Evolutionary conservation across 768 basidiomycete genomes (phyloP).

Genomic region (Termitomyces heimii): DNA sequence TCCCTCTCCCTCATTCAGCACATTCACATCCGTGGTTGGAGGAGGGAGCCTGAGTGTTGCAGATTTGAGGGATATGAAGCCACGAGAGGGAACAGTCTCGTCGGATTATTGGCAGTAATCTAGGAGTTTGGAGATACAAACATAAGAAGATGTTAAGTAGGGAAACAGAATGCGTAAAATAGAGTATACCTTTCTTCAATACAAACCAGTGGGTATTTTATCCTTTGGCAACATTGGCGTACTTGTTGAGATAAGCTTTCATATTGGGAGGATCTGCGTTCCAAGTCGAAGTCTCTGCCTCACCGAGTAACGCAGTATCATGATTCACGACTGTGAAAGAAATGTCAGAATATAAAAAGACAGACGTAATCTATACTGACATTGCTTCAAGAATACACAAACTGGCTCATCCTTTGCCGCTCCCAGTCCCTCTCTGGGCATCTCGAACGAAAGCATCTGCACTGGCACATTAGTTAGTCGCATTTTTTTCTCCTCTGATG

Average conservation of each 20-base stretch:
- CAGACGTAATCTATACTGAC: constrained; percentile 35
- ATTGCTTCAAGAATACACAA: constrained; percentile 77
- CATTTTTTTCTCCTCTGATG: too few relatives aligned
- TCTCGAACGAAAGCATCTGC: constrained; percentile 86
- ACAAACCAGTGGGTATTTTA: constrained; percentile 93
- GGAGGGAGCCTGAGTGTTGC: constrained; percentile 57
- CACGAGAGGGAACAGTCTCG: constrained; percentile 78
- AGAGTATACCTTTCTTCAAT: constrained; percentile 77
- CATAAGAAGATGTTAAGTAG: neutral
- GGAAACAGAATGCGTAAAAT: constrained; percentile 52
- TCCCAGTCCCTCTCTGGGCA: constrained; percentile 48
- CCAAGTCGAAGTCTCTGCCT: constrained; percentile 10
- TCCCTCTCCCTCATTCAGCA: constrained; percentile 1
- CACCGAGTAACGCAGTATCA: constrained; percentile 58
- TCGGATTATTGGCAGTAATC: constrained; percentile 90
- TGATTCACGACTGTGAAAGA: constrained; percentile 64
- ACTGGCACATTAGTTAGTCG: constrained; percentile 72
- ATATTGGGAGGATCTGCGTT: constrained; percentile 51
- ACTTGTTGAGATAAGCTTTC: constrained; percentile 85
- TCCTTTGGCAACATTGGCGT: constrained; percentile 86
- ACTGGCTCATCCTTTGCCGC: constrained; percentile 75
- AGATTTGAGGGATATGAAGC: constrained; percentile 82
- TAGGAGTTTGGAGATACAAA: constrained; percentile 15
- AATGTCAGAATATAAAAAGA: neutral
- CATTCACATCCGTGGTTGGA: too few relatives aligned